Base-by-base conservation (phyloP, 1,284 basidiomycete genomes). In the Ustilago lituana region DNA sequence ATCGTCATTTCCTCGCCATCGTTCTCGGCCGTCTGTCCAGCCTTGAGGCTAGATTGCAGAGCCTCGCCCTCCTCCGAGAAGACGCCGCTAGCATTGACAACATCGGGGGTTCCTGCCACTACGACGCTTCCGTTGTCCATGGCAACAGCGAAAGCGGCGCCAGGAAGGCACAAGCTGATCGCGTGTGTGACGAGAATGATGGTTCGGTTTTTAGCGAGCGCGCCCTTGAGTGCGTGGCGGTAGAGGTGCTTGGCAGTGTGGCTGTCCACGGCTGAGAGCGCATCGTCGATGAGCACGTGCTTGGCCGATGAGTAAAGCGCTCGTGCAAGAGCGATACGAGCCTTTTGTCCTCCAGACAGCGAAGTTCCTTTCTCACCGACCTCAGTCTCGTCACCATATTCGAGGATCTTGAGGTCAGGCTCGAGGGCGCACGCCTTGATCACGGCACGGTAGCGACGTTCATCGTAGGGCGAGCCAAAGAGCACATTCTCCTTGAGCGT, bases 401-500 rank as follows among this genome's bases (percentile, higher is more conserved):
- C 94, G 23, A 98, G 85, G 52, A 98, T 94, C 54, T 89, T 87
- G 39, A 98, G 86, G 81, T 98, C 95, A 35, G 87, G 87, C 26
- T 89, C 84, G 40, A 95, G 83, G 0, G 91, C 90, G 77, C 92
- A 94, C 8, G 90, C 91, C 77, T 90, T 89, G 9, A 96, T 83
- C 1, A 91, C 92, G 61, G 86, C 87, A 48, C 87, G 85, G 77
- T 95, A 95, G 3, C 93, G 87, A 48, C 88, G 86, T 74, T 89
- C 87, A 63, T 92, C 86, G 72, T 87, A 92, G 0, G 92, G 92
- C 22, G 92, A 85, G 57, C 89, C 91, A 83, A 98, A 98, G 20
- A 96, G 83, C 67, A 97, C 95, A 74, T 97, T 98, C 45, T 95
- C 92, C 86, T 90, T 90, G 82, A 98, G 93, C 4, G 91, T 92